Base-by-base conservation (phyloP, 768 basidiomycete genomes). In the Sistotremastrum suecicum region DNA sequence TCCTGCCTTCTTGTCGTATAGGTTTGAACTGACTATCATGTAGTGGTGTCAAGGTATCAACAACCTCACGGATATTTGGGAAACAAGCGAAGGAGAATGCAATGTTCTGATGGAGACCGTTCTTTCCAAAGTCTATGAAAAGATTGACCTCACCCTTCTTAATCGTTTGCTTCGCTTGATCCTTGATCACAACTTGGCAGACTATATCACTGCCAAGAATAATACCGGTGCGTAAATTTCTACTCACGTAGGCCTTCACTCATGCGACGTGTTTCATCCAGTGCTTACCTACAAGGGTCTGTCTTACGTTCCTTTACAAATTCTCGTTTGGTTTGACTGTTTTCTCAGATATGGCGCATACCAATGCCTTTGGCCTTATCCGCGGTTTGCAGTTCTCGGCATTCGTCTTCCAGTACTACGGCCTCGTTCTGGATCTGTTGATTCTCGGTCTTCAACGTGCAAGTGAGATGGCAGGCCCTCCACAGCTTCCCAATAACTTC, bases 31-130 rank as follows among this genome's bases (percentile, higher is more conserved):
- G 36, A 28, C 29, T 35, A 37, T 40, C 46, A 37, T 41, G 28
- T 47, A 70, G 73, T 98, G 94, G 94, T 94, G 91, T 58, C 94
- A 98, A 66, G 95, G 95, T 37, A 92, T 98, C 71, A 98, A 98
- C 67, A 99, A 99, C 63, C 62, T 98, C 60, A 91, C 86, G 3
- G 94, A 99, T 48, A 80, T 99, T 37, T 99, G 95, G 95, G 95
- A 98, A 66, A 98, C 92, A 1, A 76, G 80, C 49, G 92, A 99
- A 56, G 95, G 95, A 51, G 94, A 98, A 66, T 97, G 91, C 64
- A 85, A 89, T 55, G 95, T 98, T 39, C 72, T 99, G 68, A 97
- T 98, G 92, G 95, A 99, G 68, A 99, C 95, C 0, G 89, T 94
- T 5, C 72, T 95, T 36, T 91, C 88, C 32, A 91, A 95, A 65